A percentile compares a stretch with the other conserved stretches of the same genome.
These are phyloP conservation scores for Fusarium veterinarium DNA, from an alignment of 2,329 filamentous ascomycete genomes.

Conservation along the genomic window DNA sequence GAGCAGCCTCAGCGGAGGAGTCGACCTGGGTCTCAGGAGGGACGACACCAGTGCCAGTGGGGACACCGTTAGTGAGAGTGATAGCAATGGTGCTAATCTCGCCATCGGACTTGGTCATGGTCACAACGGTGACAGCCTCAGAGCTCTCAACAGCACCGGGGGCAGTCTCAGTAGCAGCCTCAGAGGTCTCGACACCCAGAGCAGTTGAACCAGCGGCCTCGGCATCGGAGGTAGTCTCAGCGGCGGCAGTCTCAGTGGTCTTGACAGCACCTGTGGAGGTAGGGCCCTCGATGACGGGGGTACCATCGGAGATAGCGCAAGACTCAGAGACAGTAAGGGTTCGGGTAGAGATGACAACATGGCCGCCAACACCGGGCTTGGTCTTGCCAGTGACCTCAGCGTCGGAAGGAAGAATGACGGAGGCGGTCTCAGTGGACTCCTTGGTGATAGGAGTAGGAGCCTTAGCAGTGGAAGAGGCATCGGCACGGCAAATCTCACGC, in stretches of 20 bases:
- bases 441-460: conserved; percentile 31
- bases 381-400: conserved; percentile 26
- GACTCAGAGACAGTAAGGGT: conserved; percentile 44
- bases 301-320: conserved; percentile 40
- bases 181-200: conserved; percentile 30
- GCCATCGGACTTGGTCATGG: conserved; percentile 35
- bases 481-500: conserved; percentile 39
- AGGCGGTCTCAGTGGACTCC: conserved; percentile 42
- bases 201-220: conserved; percentile 19
- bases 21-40: conserved; percentile 12
- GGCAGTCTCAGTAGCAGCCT: conserved; percentile 8
- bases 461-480: conserved; percentile 40
- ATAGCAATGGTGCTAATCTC: conserved; percentile 27
- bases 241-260: conserved; percentile 18
- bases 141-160: conserved; percentile 10
- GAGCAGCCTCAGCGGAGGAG: neutral
- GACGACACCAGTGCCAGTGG: conserved; percentile 27
- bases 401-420: conserved; percentile 43
- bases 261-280: conserved; percentile 25
- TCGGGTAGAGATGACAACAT: conserved; percentile 41
- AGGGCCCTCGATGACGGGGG: conserved; percentile 36
- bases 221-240: conserved; percentile 18
- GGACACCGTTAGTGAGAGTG: conserved; percentile 24
- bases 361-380: conserved; percentile 37
- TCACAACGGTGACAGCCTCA: conserved; percentile 25